Evolutionary conservation across 306 rosid species (phyloP), one percentile per base, ranked within the genome.

Genomic region (Pterocarpus macrocarpus): DNA sequence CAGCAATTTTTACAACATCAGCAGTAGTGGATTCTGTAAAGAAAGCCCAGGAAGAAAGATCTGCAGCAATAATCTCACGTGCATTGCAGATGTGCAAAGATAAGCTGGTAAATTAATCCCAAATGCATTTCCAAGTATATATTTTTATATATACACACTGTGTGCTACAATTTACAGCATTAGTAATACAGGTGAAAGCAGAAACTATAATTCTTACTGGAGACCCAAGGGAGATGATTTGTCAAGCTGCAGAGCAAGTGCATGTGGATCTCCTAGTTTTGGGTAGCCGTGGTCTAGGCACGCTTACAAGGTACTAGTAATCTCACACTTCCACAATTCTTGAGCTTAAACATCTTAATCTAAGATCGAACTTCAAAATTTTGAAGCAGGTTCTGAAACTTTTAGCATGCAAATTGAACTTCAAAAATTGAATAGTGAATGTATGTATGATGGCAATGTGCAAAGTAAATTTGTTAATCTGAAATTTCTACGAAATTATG

Each of bases 221-320:
- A 32, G 90, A 90, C 16, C 85, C 93, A 22, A 85, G 84, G 80
- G 91, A 89, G 68, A 78, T 65, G 84, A 86, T 90, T 3, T 86
- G 94, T 66, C 74, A 88, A 44, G 89, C 88, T 36, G 75, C 89
- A 2, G 90, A 86, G 79, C 87, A 86, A 69, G 78, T 85, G 82
- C 88, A 78, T 45, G 84, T 74, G 12, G 90, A 88, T 83, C 88
- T 90, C 67, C 82, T 90, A 0, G 86, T 90, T 7, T 72, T 90
- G 2, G 88, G 92, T 9, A 86, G 90, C 73, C 79, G 92, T n/a
- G 90, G 94, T 68, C 89, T 88, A 34, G 87, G 92, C 50, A 85
- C 32, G 36, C 16, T 88, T 77, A 66, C 87, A 71, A 90, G 94
- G 94, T 4, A 16, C 32, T 13, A 72, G 4, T 38, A 38, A 38